phyloP scores from a whole-genome alignment of 2,329 filamentous ascomycete species.

The Trichoderma sp. region DNA sequence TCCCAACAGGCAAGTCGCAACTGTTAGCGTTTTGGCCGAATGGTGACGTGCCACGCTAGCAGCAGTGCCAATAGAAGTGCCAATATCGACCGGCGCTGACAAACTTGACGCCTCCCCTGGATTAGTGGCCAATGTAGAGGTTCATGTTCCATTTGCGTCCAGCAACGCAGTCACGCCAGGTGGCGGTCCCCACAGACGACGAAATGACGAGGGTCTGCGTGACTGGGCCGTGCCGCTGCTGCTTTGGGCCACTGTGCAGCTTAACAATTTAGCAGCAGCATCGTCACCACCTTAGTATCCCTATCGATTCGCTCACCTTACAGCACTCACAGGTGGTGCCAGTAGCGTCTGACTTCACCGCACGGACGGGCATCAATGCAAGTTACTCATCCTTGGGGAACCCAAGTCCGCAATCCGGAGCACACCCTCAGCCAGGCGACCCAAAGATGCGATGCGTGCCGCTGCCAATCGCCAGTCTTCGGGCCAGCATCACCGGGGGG shows the following conservation, averaged over 20 bases:
- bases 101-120: neutral
- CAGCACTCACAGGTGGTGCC: neutral
- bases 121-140: neutral
- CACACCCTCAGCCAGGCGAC: neutral
- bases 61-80: neutral
- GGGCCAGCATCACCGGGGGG: neutral
- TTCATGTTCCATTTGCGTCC: neutral
- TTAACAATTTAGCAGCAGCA: neutral
- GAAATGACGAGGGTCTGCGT: slow-evolving; percentile 28
- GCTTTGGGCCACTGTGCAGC: neutral
- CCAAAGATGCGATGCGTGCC: neutral
- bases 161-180: slow-evolving; percentile 19
- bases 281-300: neutral
- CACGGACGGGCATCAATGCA: neutral
- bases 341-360: neutral
- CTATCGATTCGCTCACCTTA: neutral
- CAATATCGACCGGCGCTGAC: neutral
- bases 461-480: neutral
- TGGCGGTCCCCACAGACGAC: slow-evolving; percentile 26
- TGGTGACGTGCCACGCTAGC: neutral
- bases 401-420: slow-evolving; percentile 5
- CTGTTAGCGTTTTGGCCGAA: slow-evolving; percentile 10
- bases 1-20: neutral
- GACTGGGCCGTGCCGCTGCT: slow-evolving; percentile 22
- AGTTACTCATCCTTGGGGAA: neutral